phyloP scores from a whole-genome alignment of 129 eudicot species.

The Cynara cardunculus region DNA sequence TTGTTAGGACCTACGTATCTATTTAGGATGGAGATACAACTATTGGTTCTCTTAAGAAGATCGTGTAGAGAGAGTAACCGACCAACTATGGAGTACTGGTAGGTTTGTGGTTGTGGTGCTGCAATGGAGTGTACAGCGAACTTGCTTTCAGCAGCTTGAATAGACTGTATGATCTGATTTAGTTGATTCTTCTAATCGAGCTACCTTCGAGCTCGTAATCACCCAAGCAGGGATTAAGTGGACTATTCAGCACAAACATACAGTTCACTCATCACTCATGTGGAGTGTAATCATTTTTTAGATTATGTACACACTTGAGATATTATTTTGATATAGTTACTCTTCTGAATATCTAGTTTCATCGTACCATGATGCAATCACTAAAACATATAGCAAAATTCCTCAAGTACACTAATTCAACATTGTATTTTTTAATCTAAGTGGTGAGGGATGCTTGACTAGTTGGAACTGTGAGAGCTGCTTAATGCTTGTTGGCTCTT shows the following conservation, averaged over 20 bases:
- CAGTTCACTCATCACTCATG: too few species aligned
- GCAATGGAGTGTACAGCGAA: not conserved
- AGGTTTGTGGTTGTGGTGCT: not conserved
- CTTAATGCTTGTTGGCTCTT: not conserved
- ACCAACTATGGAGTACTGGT: not conserved
- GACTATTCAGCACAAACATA: too few species aligned
- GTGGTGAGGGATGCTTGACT: not conserved
- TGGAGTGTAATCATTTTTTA: too few species aligned
- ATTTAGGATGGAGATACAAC: not conserved
- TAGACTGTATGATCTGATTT: not conserved
- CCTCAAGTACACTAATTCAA: not conserved
- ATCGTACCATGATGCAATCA: not conserved
- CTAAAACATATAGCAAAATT: not conserved
- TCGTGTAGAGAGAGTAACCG: not conserved
- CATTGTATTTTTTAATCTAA: not conserved
- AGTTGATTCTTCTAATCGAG: too few species aligned
- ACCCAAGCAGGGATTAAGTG: too few species aligned
- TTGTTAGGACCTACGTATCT: not conserved
- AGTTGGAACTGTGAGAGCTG: not conserved
- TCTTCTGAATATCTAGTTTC: not conserved
- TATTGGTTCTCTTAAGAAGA: not conserved
- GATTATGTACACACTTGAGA: too few species aligned
- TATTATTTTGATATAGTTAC: too few species aligned
- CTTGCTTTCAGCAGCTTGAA: not conserved
- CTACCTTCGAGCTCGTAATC: too few species aligned